These are phyloP conservation scores for Cryptomeria japonica DNA, from an alignment of 75 land plant genomes.

Conservation along the genomic window DNA sequence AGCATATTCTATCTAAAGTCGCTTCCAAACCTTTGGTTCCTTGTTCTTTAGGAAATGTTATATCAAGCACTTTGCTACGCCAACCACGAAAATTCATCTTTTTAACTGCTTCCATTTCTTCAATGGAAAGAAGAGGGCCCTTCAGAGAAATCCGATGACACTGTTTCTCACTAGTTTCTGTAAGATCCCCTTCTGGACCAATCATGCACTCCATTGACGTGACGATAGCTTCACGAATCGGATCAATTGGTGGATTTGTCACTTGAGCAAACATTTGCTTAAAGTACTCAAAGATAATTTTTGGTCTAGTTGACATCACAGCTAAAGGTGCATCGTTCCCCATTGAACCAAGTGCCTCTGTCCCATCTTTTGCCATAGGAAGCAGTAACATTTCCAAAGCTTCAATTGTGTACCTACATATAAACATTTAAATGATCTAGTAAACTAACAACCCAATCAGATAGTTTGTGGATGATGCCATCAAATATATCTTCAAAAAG, in stretches of 20 bases:
- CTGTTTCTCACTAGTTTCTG: conserved; percentile 93
- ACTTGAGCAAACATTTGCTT: conserved; percentile 99
- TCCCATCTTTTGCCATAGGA: conserved; percentile 98
- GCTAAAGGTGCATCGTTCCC: conserved; percentile 98
- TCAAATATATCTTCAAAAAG: background rate
- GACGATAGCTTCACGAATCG: conserved; percentile 94
- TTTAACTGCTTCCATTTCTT: conserved; percentile 93
- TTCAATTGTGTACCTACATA: conserved; percentile 87
- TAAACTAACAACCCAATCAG: background rate
- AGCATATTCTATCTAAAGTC: conserved; percentile 90
- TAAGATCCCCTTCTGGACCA: conserved; percentile 98
- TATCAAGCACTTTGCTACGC: conserved; percentile 93
- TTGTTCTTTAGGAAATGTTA: conserved; percentile 67
- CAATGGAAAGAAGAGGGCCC: conserved; percentile 81
- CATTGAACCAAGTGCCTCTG: conserved; percentile 99
- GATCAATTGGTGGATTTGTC: conserved; percentile 99
- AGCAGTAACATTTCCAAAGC: conserved; percentile 92
- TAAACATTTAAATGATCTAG: background rate
- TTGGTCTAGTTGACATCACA: conserved; percentile 90
- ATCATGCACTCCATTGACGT: conserved; percentile 99
- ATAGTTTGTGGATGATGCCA: background rate
- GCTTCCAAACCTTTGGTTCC: conserved; percentile 88
- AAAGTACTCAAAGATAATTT: conserved; percentile 92
- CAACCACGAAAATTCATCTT: conserved; percentile 89
- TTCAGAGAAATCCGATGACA: conserved; percentile 89